Conservation (phyloP, 805 yeast genomes). For the Metschnikowia koreensis region DNA sequence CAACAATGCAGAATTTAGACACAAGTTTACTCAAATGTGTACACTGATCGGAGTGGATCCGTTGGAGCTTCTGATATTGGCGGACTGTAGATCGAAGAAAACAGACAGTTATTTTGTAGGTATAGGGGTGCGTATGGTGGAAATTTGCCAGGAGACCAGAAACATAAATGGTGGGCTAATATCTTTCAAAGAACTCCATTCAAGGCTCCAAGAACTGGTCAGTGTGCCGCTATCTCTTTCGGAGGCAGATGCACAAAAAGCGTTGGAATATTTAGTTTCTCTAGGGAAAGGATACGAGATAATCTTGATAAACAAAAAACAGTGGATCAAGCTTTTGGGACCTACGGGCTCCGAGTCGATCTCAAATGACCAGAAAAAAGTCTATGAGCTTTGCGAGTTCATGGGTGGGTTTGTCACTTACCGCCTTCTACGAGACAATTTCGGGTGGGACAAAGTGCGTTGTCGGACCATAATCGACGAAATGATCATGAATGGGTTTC, state of each 20-base stretch:
- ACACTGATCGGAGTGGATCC: constrained; percentile 84
- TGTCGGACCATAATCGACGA: constrained; percentile 66
- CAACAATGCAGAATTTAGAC: constrained; percentile 60
- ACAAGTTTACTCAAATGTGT: constrained; percentile 75
- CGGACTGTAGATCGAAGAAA: constrained; percentile 24
- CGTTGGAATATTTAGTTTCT: constrained; percentile 50
- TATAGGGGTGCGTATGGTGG: constrained; percentile 71
- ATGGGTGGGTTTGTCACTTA: constrained; percentile 71
- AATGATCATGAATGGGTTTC: constrained; percentile 75
- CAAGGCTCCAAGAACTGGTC: constrained; percentile 29
- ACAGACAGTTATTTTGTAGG: constrained; percentile 60
- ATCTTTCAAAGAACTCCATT: constrained; percentile 46
- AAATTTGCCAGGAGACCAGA: constrained; percentile 66
- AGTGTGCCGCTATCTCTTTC: constrained; percentile 31
- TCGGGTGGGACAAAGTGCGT: constrained; percentile 67
- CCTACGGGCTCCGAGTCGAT: constrained; percentile 26
- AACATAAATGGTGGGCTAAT: constrained; percentile 82
- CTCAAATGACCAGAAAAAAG: constrained; percentile 60
- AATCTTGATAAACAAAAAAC: constrained; percentile 48
- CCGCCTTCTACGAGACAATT: constrained; percentile 65
- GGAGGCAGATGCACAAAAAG: constrained; percentile 53
- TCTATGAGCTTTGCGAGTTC: constrained; percentile 73
- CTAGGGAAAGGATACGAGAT: constrained; percentile 74
- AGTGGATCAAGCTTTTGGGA: constrained; percentile 45
- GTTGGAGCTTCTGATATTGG: constrained; percentile 37